Evolutionary conservation across 345 rosid species (phyloP), one percentile per base, ranked within the genome.

Genomic region (Gossypium herbaceum): DNA sequence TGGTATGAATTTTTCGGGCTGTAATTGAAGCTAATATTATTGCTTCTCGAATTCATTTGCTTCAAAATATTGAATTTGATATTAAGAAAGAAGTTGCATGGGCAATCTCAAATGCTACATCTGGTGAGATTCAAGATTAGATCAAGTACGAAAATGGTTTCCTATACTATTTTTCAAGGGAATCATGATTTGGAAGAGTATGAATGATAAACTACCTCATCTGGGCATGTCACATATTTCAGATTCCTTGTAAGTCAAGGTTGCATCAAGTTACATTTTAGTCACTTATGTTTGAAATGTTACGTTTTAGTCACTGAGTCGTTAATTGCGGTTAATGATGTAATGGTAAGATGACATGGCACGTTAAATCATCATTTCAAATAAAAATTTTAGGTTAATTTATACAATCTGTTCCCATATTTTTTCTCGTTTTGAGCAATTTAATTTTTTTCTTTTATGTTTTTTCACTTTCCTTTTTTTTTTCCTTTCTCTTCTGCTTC

Each of bases 11-110:
- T 19, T 44, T 82, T 39, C 84, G 91, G 95, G 84, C 84, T 22
- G 90, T 91, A 51, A 81, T 91, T 73, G 91, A 90, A 74, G 93
- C 94, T 75, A 77, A 80, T 81, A 78, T 91, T 71, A 80, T 93
- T 68, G 79, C 79, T 55, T 95, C 95, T 56, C 82, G 91, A 71
- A 76, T 90, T 68, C 82, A 68, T 77, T 85, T 91, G 19, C 94
- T 93, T 76, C 91, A 86, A 83, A 84, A 85, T 82, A 92, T 88
- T 41, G 97, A 91, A 81, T 90, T 91, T 75, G 92, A 91, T 81
- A 88, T 90, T 55, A 93, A 93, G 86, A 93, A 93, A 77, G 94
- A 90, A 81, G 93, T 91, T 79, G 89, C 93, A 3, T 88, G 98
- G 97, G 97, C 93, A 45, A 84, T 93, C 63, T 90, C 97, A 50